Conservation (phyloP, 495 filamentous ascomycete species). For the Penicillium paradoxum region DNA sequence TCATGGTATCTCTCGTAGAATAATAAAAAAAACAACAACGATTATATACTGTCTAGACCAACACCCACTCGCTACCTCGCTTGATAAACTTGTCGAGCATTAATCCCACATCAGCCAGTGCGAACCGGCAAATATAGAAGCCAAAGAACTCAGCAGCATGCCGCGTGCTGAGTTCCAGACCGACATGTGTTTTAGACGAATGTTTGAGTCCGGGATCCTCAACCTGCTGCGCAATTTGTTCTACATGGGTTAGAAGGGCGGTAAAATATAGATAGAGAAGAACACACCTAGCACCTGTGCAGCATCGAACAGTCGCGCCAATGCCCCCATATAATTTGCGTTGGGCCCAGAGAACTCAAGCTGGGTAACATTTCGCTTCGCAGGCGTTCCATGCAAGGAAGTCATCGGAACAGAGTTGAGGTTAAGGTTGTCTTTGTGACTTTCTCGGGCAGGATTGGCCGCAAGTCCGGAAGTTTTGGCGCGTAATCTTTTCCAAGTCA, state of each 20-base stretch:
- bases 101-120: constrained; percentile 73
- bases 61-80: constrained; percentile 90
- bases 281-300: constrained; percentile 89
- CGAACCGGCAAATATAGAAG: constrained; percentile 94
- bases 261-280: neutral
- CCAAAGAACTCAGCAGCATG: constrained; percentile 98
- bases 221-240: constrained; percentile 93
- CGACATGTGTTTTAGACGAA: constrained; percentile 79
- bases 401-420: constrained; percentile 84
- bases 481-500: constrained; percentile 82
- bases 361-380: constrained; percentile 63
- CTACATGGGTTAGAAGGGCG: constrained; percentile 44
- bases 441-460: constrained; percentile 40
- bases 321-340: constrained; percentile 80
- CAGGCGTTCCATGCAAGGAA: constrained; percentile 50
- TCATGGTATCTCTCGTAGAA: constrained; percentile 39
- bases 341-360: constrained; percentile 77
- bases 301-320: constrained; percentile 90
- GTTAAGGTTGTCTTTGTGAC: constrained; percentile 53
- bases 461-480: constrained; percentile 72
- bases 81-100: constrained; percentile 97
- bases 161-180: constrained; percentile 84
- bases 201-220: constrained; percentile 89
- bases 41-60: constrained; percentile 43
- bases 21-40: constrained; percentile 24